A percentile compares a stretch with the other conserved stretches of the same genome.
Evolutionary conservation across 2,329 filamentous ascomycete species (phyloP).

Genomic region (Parafenestella ontariensis): DNA sequence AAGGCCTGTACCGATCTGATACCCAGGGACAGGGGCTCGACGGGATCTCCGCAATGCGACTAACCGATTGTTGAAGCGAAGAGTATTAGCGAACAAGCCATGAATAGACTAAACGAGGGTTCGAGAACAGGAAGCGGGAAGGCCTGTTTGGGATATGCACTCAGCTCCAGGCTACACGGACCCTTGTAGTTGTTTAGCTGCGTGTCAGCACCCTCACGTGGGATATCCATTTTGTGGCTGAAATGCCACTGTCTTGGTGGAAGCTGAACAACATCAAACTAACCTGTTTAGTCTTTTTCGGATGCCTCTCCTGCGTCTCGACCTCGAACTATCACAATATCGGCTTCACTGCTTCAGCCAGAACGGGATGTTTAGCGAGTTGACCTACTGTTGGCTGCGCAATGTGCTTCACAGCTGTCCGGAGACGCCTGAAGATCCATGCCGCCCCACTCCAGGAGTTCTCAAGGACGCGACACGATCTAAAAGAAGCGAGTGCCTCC

Average conservation of each 20-base stretch:
- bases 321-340: not conserved
- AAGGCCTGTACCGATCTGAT: not conserved
- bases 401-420: not conserved
- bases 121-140: not conserved
- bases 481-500: not conserved
- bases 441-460: not conserved
- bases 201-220: not conserved
- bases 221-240: slow-evolving; percentile 6
- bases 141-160: not conserved
- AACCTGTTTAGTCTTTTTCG: not conserved
- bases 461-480: not conserved
- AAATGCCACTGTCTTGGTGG: not conserved
- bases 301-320: not conserved
- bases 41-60: slow-evolving; percentile 13
- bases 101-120: not conserved
- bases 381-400: not conserved
- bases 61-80: not conserved
- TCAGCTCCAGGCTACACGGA: not conserved
- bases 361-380: not conserved
- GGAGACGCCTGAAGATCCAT: slow-evolving; percentile 1
- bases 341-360: not conserved
- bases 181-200: not conserved
- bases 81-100: not conserved
- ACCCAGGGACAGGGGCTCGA: slow-evolving; percentile 1
- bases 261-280: slow-evolving; percentile 12